A percentile compares a stretch with the other conserved stretches of the same genome.
These are phyloP conservation scores for Gracilaria gracilis DNA, from an alignment of 23 red algal genomes.

Conservation along the genomic window DNA sequence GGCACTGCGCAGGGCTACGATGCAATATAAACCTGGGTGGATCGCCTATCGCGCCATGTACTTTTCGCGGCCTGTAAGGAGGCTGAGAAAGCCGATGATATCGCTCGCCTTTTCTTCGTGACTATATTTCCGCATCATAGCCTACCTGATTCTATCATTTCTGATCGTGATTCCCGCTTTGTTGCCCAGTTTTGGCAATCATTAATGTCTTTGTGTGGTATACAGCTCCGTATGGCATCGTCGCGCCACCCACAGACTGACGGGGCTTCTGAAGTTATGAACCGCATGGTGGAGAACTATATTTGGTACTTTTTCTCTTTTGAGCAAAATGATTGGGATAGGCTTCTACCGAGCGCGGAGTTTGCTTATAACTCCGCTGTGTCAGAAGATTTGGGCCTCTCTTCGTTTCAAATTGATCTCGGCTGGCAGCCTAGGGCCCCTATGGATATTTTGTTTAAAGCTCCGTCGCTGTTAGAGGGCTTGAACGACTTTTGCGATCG, in stretches of 20 bases:
- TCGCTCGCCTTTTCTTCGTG: background rate
- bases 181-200: conserved; percentile 23
- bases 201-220: conserved; percentile 20
- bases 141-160: background rate
- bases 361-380: conserved; percentile 18
- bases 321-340: conserved; percentile 46
- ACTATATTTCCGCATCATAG: conserved; percentile 4
- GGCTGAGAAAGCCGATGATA: background rate
- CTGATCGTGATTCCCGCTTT: background rate
- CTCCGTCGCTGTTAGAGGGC: too few relatives aligned
- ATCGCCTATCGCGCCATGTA: conserved; percentile 1
- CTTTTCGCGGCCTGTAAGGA: conserved; percentile 9
- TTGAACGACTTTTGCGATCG: too few relatives aligned
- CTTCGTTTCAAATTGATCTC: conserved; percentile 11
- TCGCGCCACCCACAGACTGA: background rate
- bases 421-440: background rate
- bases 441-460: background rate
- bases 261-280: conserved; percentile 9
- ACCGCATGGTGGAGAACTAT: conserved; percentile 47
- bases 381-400: conserved; percentile 5
- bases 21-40: conserved; percentile 41
- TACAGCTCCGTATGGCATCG: conserved; percentile 5
- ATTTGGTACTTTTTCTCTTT: conserved; percentile 3
- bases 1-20: background rate
- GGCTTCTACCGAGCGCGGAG: background rate